Evolutionary conservation across 2,329 filamentous ascomycete genomes (phyloP), one percentile per base, ranked within the genome.

Genomic region (Cladosporium phlei): DNA sequence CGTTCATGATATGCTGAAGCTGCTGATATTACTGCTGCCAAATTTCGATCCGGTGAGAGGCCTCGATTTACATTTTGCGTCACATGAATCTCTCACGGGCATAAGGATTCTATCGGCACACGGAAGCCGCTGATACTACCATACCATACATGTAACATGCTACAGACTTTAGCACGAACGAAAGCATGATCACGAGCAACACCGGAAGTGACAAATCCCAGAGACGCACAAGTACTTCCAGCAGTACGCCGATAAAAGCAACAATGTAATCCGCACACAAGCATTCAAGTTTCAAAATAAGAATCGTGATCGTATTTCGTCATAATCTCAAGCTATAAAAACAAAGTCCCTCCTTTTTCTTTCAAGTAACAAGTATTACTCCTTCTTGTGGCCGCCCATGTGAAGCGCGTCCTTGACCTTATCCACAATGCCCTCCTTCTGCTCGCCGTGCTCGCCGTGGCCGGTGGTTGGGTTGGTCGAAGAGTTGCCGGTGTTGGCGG

Each of bases 371-470:
- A 21, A 6, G 20, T 21, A n/a, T 27, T n/a, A 27, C 24, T 14
- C 30, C 22, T 35, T 29, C 32, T 37, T 34, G 17, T 27, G 29
- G 32, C 48, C 42, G 25, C 54, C 54, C 30, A 57, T 52, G 46
- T 57, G 53, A 30, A 60, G 34, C 48, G 52, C 58, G 30, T 59
- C 46, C 56, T 58, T 61, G 29, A 59, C 43, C 50, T 59, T 59
- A 37, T 60, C 58, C 32, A 52, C 40, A 19, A 59, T 28, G 11
- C 53, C 55, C 46, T 55, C 49, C 55, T 61, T 64, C 16, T 53
- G 43, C 21, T 27, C 20, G 30, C 40, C 40, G n/a, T n/a, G n/a
- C 10, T 17, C 22, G 30, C 29, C 22, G 10, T 32, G 32, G 28
- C 50, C 46, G 10, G 42, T 40, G 20, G n/a, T n/a, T n/a, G n/a